Percentiles rank a stretch among this genome's conserved stretches.
Conservation (phyloP, 139 green algal species). For the Chlamydomonas schloesseri region DNA sequence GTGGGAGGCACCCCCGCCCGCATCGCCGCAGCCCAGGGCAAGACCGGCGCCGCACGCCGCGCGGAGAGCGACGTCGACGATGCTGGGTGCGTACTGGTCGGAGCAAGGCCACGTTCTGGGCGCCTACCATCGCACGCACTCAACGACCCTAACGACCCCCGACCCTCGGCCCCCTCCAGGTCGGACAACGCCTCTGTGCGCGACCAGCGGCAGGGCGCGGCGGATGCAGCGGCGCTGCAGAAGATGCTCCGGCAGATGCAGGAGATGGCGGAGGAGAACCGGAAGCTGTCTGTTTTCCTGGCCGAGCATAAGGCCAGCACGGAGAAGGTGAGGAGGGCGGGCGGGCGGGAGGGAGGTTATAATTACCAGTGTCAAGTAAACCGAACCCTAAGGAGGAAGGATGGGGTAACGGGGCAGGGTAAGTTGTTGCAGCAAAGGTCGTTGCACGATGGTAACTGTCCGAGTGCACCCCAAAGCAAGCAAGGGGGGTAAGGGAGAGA, state of each 20-base stretch:
- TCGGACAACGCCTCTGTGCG: constrained; percentile 23
- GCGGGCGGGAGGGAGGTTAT: too few relatives aligned
- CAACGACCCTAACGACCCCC: too few relatives aligned
- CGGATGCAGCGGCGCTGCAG: constrained; percentile 9
- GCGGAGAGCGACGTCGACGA: not conserved
- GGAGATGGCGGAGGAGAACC: constrained; percentile 43
- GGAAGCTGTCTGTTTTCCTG: constrained; percentile 23
- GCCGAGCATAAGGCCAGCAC: constrained; percentile 24
- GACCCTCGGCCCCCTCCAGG: too few relatives aligned
- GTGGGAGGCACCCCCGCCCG: not conserved
- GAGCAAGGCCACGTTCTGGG: too few relatives aligned
- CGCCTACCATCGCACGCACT: too few relatives aligned
- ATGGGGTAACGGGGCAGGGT: too few relatives aligned
- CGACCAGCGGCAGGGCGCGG: constrained; percentile 24
- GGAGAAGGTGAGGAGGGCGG: constrained; percentile 6
- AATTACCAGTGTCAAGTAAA: too few relatives aligned
- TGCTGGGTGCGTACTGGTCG: not conserved
- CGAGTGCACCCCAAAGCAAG: too few relatives aligned
- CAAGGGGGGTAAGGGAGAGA: too few relatives aligned
- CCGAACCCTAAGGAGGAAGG: too few relatives aligned
- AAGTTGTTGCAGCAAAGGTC: too few relatives aligned
- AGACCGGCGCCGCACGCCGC: not conserved
- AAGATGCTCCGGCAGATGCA: constrained; percentile 37
- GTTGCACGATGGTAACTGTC: too few relatives aligned
- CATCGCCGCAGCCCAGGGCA: not conserved